phyloP scores from a whole-genome alignment of 306 rosid species.

The Cicer pinnatifidum region DNA sequence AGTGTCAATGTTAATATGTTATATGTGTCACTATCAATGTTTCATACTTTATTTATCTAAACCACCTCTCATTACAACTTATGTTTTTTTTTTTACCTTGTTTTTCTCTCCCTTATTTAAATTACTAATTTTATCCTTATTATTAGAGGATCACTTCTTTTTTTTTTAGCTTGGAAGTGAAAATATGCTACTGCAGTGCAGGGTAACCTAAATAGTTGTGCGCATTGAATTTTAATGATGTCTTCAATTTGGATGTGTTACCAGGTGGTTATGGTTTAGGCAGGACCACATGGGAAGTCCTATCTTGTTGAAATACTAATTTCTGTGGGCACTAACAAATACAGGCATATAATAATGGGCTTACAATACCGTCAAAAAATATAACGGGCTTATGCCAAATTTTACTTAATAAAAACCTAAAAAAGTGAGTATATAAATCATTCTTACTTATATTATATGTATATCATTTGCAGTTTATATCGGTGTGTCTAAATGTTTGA shows the following conservation, averaged over 20 bases:
- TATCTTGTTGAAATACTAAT: constrained; percentile 40
- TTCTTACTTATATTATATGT: too few species aligned
- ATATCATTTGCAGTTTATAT: too few species aligned
- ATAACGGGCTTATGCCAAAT: too few species aligned
- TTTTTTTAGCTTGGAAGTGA: constrained; percentile 25
- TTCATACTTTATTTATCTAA: too few species aligned
- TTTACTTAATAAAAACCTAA: too few species aligned
- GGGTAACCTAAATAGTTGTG: constrained; percentile 46
- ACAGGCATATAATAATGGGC: too few species aligned
- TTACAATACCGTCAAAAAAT: too few species aligned
- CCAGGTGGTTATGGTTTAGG: constrained; percentile 53
- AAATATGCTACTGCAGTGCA: constrained; percentile 42
- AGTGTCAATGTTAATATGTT: too few species aligned
- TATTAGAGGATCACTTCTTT: constrained; percentile 29
- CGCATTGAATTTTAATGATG: constrained; percentile 48
- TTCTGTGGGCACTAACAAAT: constrained; percentile 18
- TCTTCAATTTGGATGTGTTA: constrained; percentile 36
- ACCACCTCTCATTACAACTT: constrained; percentile 15
- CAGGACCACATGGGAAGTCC: constrained; percentile 61
- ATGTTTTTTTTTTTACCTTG: not conserved
- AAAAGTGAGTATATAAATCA: too few species aligned
- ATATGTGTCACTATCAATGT: too few species aligned
- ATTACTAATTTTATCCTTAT: constrained; percentile 36
- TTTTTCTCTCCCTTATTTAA: constrained; percentile 1
- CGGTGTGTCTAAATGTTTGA: too few species aligned